Conservation (phyloP, 495 filamentous ascomycete genomes). For the Halenospora varia region DNA sequence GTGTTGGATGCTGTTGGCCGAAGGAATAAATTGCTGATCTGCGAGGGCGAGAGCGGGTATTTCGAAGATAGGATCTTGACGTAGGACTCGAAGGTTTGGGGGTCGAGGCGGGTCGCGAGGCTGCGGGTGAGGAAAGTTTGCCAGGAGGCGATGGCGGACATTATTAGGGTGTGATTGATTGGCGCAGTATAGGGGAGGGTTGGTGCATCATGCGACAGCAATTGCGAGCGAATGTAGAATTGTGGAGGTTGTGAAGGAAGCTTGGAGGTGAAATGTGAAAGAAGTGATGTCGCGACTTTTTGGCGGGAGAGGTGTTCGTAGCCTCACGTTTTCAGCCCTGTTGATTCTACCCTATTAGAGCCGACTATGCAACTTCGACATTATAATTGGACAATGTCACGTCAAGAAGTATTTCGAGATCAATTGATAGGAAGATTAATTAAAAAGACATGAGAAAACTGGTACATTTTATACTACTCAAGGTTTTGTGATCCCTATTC, state of each 20-base stretch:
- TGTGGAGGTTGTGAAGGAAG: background rate
- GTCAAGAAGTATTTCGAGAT: too few species aligned
- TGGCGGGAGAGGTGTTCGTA: background rate
- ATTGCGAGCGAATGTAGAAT: too few species aligned
- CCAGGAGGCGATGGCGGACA: conserved; percentile 38
- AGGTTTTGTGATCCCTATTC: too few species aligned
- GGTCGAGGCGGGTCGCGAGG: conserved; percentile 40
- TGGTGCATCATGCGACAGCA: too few species aligned
- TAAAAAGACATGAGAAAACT: too few species aligned
- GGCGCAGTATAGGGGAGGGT: background rate
- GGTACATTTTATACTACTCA: too few species aligned
- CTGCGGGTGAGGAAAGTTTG: conserved; percentile 40
- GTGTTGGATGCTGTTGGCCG: conserved; percentile 44
- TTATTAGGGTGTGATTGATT: background rate
- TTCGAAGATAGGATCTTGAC: conserved; percentile 35
- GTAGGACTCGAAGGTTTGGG: conserved; percentile 41
- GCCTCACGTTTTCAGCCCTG: background rate
- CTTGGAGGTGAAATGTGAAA: background rate
- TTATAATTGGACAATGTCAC: too few species aligned
- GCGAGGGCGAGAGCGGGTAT: conserved; percentile 37
- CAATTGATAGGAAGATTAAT: too few species aligned
- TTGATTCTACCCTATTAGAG: background rate
- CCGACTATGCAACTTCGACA: too few species aligned
- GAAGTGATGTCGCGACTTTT: background rate
- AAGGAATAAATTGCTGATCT: conserved; percentile 58